Base-by-base conservation (phyloP, 305 asterid species). In the Fraxinus paxiana region DNA sequence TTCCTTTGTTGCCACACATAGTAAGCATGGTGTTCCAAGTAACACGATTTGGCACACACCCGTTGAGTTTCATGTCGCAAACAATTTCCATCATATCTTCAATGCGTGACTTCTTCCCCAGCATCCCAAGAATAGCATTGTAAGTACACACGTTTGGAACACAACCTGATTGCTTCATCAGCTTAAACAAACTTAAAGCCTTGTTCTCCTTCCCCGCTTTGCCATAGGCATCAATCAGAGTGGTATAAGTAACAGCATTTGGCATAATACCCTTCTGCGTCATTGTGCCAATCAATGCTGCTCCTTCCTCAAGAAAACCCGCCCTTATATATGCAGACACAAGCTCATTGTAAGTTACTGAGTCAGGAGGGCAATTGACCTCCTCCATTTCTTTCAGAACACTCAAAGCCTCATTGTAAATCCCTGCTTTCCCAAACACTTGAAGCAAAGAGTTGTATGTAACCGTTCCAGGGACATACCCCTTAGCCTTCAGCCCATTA, bases 271-370 rank as follows among this genome's bases (percentile, higher is more conserved):
- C 98, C 46, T 38, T 38, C 86, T 83, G 82, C n/a, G 90, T 86
- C 99, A 95, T 93, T 9, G 97, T 92, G 24, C 77, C 90, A 48
- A 95, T 92, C 37, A 95, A 81, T 0, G 90, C 90, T 38, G 96
- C 97, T 65, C 97, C 98, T 90, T 91, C 92, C 46, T 93, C 98
- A 10, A 72, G 88, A 79, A 93, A 95, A 18, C 99, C 99, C 0
- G 99, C 96, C 87, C 99, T 90, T 54, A 88, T 94, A 79, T 91
- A 91, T n/a, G 98, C 98, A 69, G 93, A 92, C 88, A 93, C 93
- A 77, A 95, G 97, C 74, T 95, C 99, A 72, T 95, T 95, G 67
- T 93, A 95, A 78, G 99, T 95, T 12, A 95, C 94, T 0, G 95
- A 89, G 78, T 95, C 98, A 54, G 93, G 96, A 12, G 97, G 93